A percentile compares a stretch with the other conserved stretches of the same genome.
Conservation (phyloP, 495 filamentous ascomycete species). For the Friedmanniomyces simplex region DNA sequence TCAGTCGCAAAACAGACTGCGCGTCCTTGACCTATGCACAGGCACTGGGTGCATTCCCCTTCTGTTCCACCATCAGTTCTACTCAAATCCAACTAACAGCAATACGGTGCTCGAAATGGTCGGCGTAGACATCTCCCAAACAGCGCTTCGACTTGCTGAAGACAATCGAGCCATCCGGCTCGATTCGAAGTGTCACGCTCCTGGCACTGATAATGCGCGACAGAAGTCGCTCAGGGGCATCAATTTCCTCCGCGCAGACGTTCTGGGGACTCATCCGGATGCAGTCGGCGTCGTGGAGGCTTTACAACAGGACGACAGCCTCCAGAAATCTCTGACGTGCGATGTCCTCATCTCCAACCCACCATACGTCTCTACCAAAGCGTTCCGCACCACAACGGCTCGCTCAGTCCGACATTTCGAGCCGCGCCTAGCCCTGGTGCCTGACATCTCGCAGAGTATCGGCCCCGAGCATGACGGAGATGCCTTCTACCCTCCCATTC, state of each 20-base stretch:
- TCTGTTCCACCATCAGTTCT: slow-evolving; percentile 44
- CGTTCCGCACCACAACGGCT: slow-evolving; percentile 43
- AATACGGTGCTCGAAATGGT: slow-evolving; percentile 21
- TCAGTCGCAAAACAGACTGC: slow-evolving; percentile 29
- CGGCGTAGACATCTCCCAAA: slow-evolving; percentile 52
- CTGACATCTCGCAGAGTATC: slow-evolving; percentile 24
- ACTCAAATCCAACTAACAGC: background rate
- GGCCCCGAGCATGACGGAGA: slow-evolving; percentile 36
- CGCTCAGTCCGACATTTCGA: slow-evolving; percentile 73
- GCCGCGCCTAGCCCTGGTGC: slow-evolving; percentile 69
- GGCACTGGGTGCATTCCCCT: slow-evolving; percentile 88
- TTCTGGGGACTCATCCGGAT: background rate
- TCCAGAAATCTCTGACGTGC: slow-evolving; percentile 21
- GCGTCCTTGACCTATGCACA: slow-evolving; percentile 75
- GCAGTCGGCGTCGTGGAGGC: background rate
- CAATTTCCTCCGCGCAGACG: slow-evolving; percentile 36
- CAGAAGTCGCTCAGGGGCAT: slow-evolving; percentile 35
- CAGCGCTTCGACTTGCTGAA: slow-evolving; percentile 51
- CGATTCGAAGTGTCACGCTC: background rate
- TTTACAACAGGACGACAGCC: background rate
- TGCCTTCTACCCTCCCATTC: slow-evolving; percentile 47
- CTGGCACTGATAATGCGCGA: slow-evolving; percentile 18
- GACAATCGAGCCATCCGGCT: slow-evolving; percentile 40
- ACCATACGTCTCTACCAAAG: slow-evolving; percentile 65
- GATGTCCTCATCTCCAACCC: slow-evolving; percentile 84